phyloP scores from a whole-genome alignment of 345 rosid genomes.

The Eucalyptus pauciflora region DNA sequence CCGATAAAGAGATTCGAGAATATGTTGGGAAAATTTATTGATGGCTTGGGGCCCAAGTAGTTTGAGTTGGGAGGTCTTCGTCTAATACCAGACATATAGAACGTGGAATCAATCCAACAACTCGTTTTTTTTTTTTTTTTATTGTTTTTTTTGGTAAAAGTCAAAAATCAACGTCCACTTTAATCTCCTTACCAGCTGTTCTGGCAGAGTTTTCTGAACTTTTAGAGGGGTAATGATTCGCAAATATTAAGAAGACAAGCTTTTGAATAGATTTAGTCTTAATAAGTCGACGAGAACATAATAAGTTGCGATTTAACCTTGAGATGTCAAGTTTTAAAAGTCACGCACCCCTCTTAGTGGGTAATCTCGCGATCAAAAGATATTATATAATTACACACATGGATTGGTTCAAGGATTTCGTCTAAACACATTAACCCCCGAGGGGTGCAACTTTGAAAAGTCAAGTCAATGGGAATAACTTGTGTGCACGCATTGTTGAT shows the following conservation, averaged over 20 bases:
- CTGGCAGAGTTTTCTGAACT: background rate
- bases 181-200: background rate
- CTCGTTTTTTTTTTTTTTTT: background rate
- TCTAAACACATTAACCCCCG: background rate
- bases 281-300: background rate
- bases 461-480: conserved; percentile 10
- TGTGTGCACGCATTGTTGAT: background rate
- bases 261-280: background rate
- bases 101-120: background rate
- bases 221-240: background rate
- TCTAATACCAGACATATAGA: background rate
- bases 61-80: background rate
- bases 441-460: background rate
- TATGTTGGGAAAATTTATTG: background rate
- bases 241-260: background rate
- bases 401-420: background rate
- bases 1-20: background rate
- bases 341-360: background rate
- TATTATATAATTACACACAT: background rate
- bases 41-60: background rate
- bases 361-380: background rate
- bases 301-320: background rate
- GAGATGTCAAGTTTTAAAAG: background rate
- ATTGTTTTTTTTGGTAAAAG: background rate
- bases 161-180: background rate